Evolutionary conservation across 805 yeast genomes (phyloP).

Genomic region (Kockiozyma suomiensis): DNA sequence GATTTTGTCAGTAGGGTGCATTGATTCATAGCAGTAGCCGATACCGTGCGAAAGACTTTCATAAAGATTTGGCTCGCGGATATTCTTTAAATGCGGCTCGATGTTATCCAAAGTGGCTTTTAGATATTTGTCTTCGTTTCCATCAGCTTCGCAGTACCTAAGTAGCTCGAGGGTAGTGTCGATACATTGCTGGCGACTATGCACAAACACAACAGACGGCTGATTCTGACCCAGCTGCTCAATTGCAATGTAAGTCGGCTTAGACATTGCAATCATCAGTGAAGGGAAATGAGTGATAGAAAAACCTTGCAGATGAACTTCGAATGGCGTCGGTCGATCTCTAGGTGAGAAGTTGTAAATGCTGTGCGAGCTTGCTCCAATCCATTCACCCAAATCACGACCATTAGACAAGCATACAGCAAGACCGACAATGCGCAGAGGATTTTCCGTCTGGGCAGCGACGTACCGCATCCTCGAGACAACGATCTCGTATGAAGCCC

Average conservation of each 20-base stretch:
- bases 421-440: conserved; percentile 67
- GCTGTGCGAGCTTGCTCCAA: conserved; percentile 64
- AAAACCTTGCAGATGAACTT: conserved; percentile 55
- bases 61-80: conserved; percentile 53
- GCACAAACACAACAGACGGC: conserved; percentile 57
- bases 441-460: conserved; percentile 61
- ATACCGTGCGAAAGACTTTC: conserved; percentile 59
- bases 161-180: conserved; percentile 54
- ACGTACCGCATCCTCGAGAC: conserved; percentile 74
- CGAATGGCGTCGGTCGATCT: conserved; percentile 59
- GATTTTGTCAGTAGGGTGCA: conserved; percentile 58
- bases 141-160: conserved; percentile 43
- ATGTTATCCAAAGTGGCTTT: conserved; percentile 47
- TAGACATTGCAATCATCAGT: conserved; percentile 53
- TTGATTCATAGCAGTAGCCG: conserved; percentile 61
- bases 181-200: conserved; percentile 57
- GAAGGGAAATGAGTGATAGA: conserved; percentile 56
- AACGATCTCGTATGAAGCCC: conserved; percentile 67
- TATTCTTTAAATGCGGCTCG: conserved; percentile 47
- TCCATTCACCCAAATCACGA: conserved; percentile 81
- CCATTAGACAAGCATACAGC: conserved; percentile 72
- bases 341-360: conserved; percentile 71
- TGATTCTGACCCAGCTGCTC: conserved; percentile 40
- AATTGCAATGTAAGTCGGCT: conserved; percentile 52
- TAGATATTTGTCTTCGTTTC: conserved; percentile 48